Conservation (phyloP, 2,329 filamentous ascomycete genomes). For the Trichoderma atrobrunneum region DNA sequence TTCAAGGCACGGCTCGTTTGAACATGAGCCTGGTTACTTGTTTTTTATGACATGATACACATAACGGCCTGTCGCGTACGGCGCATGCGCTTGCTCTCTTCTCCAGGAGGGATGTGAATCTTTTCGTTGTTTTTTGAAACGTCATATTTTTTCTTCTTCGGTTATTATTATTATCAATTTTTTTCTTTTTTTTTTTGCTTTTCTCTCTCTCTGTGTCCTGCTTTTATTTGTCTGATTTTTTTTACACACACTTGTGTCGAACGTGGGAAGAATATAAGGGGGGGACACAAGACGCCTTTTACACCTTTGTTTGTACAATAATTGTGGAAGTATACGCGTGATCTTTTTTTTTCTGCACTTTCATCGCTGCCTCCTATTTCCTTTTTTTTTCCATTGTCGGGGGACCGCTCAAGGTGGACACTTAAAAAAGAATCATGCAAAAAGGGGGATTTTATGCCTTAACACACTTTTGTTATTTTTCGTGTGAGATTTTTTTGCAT, state of each 20-base stretch:
- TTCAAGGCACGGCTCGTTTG: not conserved
- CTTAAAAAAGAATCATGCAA: slow-evolving; percentile 4
- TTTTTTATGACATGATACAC: slow-evolving; percentile 12
- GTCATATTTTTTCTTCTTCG: not conserved
- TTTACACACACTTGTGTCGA: not conserved
- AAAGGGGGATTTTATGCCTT: not conserved
- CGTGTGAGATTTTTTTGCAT: slow-evolving; percentile 4
- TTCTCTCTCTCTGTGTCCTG: not conserved
- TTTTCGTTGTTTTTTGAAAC: not conserved
- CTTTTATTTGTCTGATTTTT: not conserved
- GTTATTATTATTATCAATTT: not conserved
- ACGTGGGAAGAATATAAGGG: not conserved
- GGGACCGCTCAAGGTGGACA: not conserved
- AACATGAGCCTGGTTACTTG: slow-evolving; percentile 6
- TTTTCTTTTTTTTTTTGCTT: not conserved
- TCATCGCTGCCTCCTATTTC: not conserved
- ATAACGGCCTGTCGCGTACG: slow-evolving; percentile 14
- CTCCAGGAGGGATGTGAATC: slow-evolving; percentile 15
- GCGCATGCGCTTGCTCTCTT: slow-evolving; percentile 16
- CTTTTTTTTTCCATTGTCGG: not conserved
- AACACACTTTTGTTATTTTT: not conserved
- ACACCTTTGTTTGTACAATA: slow-evolving; percentile 11
- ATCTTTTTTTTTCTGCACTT: not conserved
- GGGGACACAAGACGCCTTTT: not conserved
- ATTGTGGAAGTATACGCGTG: slow-evolving; percentile 6